phyloP scores from a whole-genome alignment of 179 eudicot species.

The Corrigiola litoralis region DNA sequence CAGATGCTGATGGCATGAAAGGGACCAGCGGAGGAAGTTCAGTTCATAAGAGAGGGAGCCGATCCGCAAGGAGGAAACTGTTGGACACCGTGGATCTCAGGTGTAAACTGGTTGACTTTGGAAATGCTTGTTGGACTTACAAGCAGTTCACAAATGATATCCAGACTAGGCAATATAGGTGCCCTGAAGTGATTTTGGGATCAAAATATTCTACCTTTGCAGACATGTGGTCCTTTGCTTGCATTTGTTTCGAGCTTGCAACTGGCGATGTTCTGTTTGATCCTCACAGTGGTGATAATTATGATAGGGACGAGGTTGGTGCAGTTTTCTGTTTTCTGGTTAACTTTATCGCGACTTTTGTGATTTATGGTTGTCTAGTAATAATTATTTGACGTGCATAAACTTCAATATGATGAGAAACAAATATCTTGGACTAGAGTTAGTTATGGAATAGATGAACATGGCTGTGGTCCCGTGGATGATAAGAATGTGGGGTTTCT shows the following conservation, averaged over 20 bases:
- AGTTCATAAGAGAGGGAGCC: slow-evolving; percentile 65
- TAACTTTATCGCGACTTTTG: neutral
- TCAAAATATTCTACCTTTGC: slow-evolving; percentile 89
- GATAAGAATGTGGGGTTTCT: too few relatives aligned
- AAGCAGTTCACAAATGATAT: slow-evolving; percentile 91
- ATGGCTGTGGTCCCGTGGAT: too few relatives aligned
- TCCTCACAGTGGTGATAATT: slow-evolving; percentile 94
- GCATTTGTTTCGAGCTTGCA: slow-evolving; percentile 97
- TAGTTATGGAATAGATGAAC: too few relatives aligned
- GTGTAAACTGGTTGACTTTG: slow-evolving; percentile 93
- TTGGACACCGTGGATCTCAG: slow-evolving; percentile 61
- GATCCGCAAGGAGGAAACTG: slow-evolving; percentile 62
- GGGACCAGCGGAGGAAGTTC: slow-evolving; percentile 31
- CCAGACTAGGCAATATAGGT: slow-evolving; percentile 93
- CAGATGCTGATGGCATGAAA: slow-evolving; percentile 39
- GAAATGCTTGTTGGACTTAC: slow-evolving; percentile 98
- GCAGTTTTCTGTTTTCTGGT: neutral
- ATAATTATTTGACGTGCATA: too few relatives aligned
- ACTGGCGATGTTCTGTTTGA: slow-evolving; percentile 98
- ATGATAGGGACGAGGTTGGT: slow-evolving; percentile 88
- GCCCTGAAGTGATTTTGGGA: slow-evolving; percentile 90
- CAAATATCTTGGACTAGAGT: too few relatives aligned
- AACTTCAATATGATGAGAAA: too few relatives aligned
- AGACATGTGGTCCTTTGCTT: slow-evolving; percentile 95
- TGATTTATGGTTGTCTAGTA: slow-evolving; percentile 7